Evolutionary conservation across 371 early-diverging fungal genomes (phyloP), one percentile per base, ranked within the genome.

Genomic region (Mucor mucedo): DNA sequence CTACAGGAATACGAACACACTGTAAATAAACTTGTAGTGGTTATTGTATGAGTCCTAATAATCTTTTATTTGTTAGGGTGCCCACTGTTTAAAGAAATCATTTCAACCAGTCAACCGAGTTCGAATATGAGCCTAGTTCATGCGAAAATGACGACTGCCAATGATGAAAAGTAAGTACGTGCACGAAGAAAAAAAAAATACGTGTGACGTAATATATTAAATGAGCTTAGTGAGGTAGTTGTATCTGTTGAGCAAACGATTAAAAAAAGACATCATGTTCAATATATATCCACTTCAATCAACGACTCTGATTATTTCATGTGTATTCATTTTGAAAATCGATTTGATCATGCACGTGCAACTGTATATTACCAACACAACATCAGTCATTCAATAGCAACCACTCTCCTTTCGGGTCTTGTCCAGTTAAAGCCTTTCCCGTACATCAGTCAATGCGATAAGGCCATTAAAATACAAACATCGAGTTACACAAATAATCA

Each of bases 341-440:
- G 44, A 48, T 45, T 57, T 35, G 41, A 58, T 45, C 2, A 40
- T 48, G 58, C 75, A 55, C 78, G 72, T 44, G 65, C 70, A 30
- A 63, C 52, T 16, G 41, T 70, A 9, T 74, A 68, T 52, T 65
- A 55, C 54, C 71, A 74, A 63, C 60, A 41, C 55, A 42, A 56
- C 35, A 6, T 29, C 35, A 35, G 35, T 35, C 35, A 21, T 21
- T 21, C 35, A 5, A 30, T 41, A 13, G 32, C 55, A 16, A n/a
- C 40, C 40, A 8, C 41, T 11, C 40, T 49, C 35, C 5, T 61
- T 6, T 38, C 52, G 33, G 56, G 40, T 14, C 32, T 54, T 21
- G 35, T 63, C 6, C 32, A 30, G 10, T 10, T 58, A 30, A 40
- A 49, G 21, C 21, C 52, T 13, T 59, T 50, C 29, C 39, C 56